Evolutionary conservation across 1,284 basidiomycete genomes (phyloP).

Genomic region (Microbotryomycetes sp.): DNA sequence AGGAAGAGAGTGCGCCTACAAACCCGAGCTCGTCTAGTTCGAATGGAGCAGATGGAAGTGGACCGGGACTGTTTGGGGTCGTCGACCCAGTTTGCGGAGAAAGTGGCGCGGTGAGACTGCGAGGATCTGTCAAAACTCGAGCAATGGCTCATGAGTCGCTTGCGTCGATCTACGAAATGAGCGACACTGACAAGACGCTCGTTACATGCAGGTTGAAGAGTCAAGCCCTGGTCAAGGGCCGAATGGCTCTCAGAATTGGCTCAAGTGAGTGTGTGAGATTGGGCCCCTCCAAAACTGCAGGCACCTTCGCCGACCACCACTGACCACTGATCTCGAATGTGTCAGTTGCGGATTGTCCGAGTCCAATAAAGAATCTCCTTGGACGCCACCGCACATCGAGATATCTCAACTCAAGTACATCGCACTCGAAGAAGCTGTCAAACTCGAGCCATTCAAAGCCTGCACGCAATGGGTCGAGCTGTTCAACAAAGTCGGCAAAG

Average conservation of each 20-base stretch:
- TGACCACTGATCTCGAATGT: background rate
- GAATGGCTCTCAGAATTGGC: conserved; percentile 66
- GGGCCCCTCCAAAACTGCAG: too few species aligned
- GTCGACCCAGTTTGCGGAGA: conserved; percentile 24
- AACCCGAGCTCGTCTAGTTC: too few species aligned
- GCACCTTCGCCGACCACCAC: background rate
- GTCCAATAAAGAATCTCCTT: background rate
- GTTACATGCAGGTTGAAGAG: conserved; percentile 45
- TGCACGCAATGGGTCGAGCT: conserved; percentile 54
- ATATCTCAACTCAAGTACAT: conserved; percentile 52
- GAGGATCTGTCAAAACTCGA: conserved; percentile 29
- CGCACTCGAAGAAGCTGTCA: conserved; percentile 52
- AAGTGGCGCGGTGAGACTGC: conserved; percentile 46
- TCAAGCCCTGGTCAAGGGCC: conserved; percentile 30
- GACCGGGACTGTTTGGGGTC: conserved; percentile 16
- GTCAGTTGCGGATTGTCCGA: background rate
- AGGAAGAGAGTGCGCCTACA: too few species aligned
- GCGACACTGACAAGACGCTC: background rate
- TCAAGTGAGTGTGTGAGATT: conserved; percentile 72
- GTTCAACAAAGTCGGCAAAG: conserved; percentile 59
- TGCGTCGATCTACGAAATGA: too few species aligned
- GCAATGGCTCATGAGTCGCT: too few species aligned
- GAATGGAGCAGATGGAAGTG: too few species aligned
- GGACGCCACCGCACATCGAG: conserved; percentile 45
- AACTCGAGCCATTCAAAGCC: conserved; percentile 52